Percentiles rank a stretch among this genome's conserved stretches.
Conservation (phyloP, 352 stramenopile species). For the Phytophthora pisi region DNA sequence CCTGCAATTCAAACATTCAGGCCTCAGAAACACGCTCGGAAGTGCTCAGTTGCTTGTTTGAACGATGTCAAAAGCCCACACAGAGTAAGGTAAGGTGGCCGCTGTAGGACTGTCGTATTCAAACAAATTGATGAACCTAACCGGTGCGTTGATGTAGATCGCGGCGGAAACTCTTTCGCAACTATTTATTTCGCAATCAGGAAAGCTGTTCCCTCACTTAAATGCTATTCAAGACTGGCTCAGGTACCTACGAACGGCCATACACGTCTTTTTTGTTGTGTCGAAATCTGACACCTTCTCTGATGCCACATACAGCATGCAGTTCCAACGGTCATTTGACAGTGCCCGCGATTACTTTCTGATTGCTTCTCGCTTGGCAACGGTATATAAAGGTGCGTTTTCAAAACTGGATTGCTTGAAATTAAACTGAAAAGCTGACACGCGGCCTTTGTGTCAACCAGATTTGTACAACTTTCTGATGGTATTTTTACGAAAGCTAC, state of each 20-base stretch:
- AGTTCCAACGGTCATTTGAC: slow-evolving; percentile 56
- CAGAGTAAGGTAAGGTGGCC: slow-evolving; percentile 32
- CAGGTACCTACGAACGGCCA: slow-evolving; percentile 29
- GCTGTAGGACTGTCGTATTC: neutral
- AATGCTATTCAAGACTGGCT: slow-evolving; percentile 77
- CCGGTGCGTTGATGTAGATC: slow-evolving; percentile 19
- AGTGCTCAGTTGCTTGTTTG: slow-evolving; percentile 47
- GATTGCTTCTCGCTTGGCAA: slow-evolving; percentile 50
- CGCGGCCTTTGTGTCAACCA: slow-evolving; percentile 26
- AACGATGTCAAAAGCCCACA: slow-evolving; percentile 34
- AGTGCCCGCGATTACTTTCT: slow-evolving; percentile 50
- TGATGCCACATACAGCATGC: slow-evolving; percentile 29
- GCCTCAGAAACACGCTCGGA: slow-evolving; percentile 59
- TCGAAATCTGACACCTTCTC: slow-evolving; percentile 4
- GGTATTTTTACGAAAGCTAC: slow-evolving; percentile 78
- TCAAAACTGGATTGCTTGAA: neutral
- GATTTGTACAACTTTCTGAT: slow-evolving; percentile 86
- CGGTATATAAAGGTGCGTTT: slow-evolving; percentile 46
- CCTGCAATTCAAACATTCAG: slow-evolving; percentile 23
- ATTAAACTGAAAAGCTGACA: neutral
- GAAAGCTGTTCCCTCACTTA: slow-evolving; percentile 46
- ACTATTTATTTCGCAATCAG: slow-evolving; percentile 54
- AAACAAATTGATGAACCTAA: neutral
- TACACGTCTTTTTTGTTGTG: neutral
- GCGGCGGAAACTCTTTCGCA: slow-evolving; percentile 38